A percentile compares a stretch with the other conserved stretches of the same genome.
Conservation (phyloP, 164 flowering plant genomes). For the Vitis riparia region DNA sequence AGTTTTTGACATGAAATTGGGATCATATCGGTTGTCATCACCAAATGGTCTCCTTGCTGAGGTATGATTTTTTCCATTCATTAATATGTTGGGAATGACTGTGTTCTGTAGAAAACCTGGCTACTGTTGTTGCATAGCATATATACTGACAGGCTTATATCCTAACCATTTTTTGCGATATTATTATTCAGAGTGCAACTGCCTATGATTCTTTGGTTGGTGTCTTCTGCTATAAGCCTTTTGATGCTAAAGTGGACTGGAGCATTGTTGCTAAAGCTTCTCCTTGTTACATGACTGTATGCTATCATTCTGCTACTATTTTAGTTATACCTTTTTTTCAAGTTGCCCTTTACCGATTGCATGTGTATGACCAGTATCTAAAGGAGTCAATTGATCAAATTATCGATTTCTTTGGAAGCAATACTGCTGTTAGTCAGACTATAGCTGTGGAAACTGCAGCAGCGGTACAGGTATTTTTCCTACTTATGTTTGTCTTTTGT, state of each 20-base stretch:
- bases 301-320: slow-evolving; percentile 17
- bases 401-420: slow-evolving; percentile 70
- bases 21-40: slow-evolving; percentile 80
- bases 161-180: slow-evolving; percentile 1
- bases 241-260: slow-evolving; percentile 90
- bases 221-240: slow-evolving; percentile 81
- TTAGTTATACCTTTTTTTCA: background rate
- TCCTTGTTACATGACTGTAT: slow-evolving; percentile 95
- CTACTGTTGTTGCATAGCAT: background rate
- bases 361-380: slow-evolving; percentile 62
- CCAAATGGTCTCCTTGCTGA: slow-evolving; percentile 91
- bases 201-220: slow-evolving; percentile 74
- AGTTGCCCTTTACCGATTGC: slow-evolving; percentile 18
- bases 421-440: slow-evolving; percentile 78
- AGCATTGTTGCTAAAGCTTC: slow-evolving; percentile 92
- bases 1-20: slow-evolving; percentile 77
- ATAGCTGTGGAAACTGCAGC: slow-evolving; percentile 95
- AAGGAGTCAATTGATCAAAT: slow-evolving; percentile 84
- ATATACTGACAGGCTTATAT: background rate
- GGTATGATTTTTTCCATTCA: slow-evolving; percentile 39
- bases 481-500: background rate
- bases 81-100: background rate
- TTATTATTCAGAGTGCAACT: slow-evolving; percentile 78
- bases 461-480: slow-evolving; percentile 79
- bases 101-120: background rate